phyloP scores from a whole-genome alignment of 129 eudicot genomes.

The Chrysanthemum makinoi region DNA sequence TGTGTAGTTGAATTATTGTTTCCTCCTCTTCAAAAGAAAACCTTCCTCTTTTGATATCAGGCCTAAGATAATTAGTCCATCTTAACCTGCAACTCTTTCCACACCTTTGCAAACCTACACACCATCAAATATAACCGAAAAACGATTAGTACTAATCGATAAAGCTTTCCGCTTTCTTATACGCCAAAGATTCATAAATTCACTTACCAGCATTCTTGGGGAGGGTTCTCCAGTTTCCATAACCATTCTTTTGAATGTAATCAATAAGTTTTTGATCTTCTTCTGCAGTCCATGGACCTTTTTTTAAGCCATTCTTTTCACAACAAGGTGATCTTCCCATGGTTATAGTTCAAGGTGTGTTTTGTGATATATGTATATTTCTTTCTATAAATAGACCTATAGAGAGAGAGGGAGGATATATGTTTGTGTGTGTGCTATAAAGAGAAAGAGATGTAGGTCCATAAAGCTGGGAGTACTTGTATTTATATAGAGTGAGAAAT shows the following conservation, averaged over 20 bases:
- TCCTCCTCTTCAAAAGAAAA: constrained; percentile 87
- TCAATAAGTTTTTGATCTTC: constrained; percentile 83
- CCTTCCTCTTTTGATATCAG: constrained; percentile 84
- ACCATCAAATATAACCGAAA: constrained; percentile 6
- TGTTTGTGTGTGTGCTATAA: not conserved
- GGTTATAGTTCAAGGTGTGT: constrained; percentile 16
- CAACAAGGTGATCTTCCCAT: constrained; percentile 97
- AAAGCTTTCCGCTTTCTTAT: not conserved
- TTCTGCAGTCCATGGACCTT: constrained; percentile 92
- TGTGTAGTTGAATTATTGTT: constrained; percentile 73
- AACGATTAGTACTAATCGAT: not conserved
- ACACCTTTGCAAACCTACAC: constrained; percentile 74
- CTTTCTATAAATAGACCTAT: not conserved
- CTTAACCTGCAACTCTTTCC: constrained; percentile 93
- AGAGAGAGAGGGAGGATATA: not conserved
- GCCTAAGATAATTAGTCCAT: constrained; percentile 88
- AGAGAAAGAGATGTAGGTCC: constrained; percentile 45
- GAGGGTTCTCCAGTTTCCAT: constrained; percentile 90
- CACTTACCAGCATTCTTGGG: constrained; percentile 83
- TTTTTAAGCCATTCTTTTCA: constrained; percentile 78
- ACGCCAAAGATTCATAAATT: not conserved
- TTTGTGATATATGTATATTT: not conserved
- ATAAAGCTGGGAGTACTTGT: constrained; percentile 22
- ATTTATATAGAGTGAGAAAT: constrained; percentile 28
- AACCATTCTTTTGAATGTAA: constrained; percentile 70